Conservation (phyloP, 1,284 basidiomycete species). For the Fistulina hepatica region DNA sequence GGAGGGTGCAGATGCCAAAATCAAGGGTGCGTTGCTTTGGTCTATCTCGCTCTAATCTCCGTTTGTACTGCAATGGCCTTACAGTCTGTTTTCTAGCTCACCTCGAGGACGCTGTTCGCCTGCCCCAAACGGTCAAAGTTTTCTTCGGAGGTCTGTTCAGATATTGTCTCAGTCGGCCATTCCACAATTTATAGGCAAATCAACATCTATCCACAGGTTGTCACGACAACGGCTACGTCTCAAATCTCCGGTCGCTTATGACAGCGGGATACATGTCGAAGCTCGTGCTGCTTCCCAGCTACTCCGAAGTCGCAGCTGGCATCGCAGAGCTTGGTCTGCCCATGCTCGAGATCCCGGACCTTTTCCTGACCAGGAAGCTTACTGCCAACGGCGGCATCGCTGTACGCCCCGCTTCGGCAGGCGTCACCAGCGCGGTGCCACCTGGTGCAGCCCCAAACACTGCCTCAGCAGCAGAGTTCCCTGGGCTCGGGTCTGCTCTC, state of each 20-base stretch:
- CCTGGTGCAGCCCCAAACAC: conserved; percentile 1
- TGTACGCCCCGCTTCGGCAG: neutral
- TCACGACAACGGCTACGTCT: conserved; percentile 65
- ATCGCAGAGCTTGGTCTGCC: conserved; percentile 47
- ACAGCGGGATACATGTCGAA: conserved; percentile 56
- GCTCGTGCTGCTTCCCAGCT: conserved; percentile 54
- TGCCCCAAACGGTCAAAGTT: conserved; percentile 50
- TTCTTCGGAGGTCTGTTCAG: conserved; percentile 44
- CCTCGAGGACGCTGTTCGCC: conserved; percentile 48
- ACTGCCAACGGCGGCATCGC: conserved; percentile 5
- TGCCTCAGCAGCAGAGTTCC: neutral
- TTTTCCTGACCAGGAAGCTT: conserved; percentile 52
- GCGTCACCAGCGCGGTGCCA: neutral
- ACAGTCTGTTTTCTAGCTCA: conserved; percentile 30
- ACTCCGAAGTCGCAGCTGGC: conserved; percentile 47
- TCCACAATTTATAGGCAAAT: too few species aligned
- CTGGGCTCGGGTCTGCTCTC: neutral
- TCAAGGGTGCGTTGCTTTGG: conserved; percentile 41
- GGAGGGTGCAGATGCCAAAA: conserved; percentile 64
- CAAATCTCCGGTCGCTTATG: conserved; percentile 48
- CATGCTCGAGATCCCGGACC: conserved; percentile 41
- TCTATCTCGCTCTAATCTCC: conserved; percentile 1
- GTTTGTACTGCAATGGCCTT: conserved; percentile 1
- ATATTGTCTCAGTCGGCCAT: too few species aligned
- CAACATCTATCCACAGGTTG: conserved; percentile 32